Conservation (phyloP, 2,329 filamentous ascomycete genomes). For the Nigrospora osmanthi region DNA sequence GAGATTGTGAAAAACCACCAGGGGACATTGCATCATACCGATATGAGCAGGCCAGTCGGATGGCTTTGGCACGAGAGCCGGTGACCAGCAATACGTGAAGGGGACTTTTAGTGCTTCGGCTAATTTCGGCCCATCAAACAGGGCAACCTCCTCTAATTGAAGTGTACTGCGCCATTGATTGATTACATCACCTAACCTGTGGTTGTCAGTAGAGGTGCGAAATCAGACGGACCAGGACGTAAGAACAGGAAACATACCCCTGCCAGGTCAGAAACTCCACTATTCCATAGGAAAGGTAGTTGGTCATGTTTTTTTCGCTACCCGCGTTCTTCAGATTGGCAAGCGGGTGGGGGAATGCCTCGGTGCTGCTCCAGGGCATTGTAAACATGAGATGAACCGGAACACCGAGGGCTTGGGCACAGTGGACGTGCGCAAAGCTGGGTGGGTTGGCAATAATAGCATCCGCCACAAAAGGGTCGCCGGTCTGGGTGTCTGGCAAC, state of each 20-base stretch:
- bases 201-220: too few species aligned
- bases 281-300: conserved; percentile 70
- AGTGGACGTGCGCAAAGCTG: conserved; percentile 68
- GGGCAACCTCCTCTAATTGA: conserved; percentile 66
- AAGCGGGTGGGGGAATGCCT: conserved; percentile 73
- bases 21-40: conserved; percentile 26
- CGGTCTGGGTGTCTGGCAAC: conserved; percentile 44
- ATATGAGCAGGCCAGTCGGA: conserved; percentile 68
- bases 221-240: too few species aligned
- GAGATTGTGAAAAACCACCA: background rate
- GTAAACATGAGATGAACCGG: conserved; percentile 87
- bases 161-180: conserved; percentile 70
- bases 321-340: conserved; percentile 61
- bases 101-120: conserved; percentile 67
- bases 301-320: conserved; percentile 50
- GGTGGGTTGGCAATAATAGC: conserved; percentile 74
- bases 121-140: conserved; percentile 73
- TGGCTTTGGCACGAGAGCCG: conserved; percentile 70
- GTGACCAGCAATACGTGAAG: conserved; percentile 86
- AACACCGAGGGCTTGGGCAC: conserved; percentile 67
- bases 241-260: too few species aligned
- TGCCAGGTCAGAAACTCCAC: conserved; percentile 89
- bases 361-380: conserved; percentile 81
- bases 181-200: conserved; percentile 68
- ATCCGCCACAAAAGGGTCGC: conserved; percentile 71